Evolutionary conservation across 176 grass and related monocot species (phyloP), one percentile per base, ranked within the genome.

Genomic region (Guadua angustifolia): DNA sequence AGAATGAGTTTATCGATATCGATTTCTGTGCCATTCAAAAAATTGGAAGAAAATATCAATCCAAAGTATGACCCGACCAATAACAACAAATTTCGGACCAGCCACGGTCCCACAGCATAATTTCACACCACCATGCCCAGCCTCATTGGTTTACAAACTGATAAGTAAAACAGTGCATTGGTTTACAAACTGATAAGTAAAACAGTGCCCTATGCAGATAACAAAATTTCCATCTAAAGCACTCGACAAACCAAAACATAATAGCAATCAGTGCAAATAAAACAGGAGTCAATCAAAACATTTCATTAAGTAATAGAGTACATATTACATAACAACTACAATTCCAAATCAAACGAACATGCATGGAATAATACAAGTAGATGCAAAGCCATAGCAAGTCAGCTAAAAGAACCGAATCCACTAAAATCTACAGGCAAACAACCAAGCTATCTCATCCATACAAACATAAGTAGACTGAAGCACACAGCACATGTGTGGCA

Each of bases 341-440:
- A 44, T 15, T 36, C 25, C 9, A 78, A 44, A 78, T 9, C 52
- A 63, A 36, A 82, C 8, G 56, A 5, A 70, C 60, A 82, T 68
- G 51, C 51, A 68, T 5, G 50, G 9, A 36, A 36, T 36, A 36
- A 78, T 33, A 65, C 17, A 69, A 21, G 17, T 77, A 36, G 43
- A 44, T 58, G 33, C 39, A 8, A 55, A 66, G 7, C 11, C 50
- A n/a, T 52, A 45, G 25, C 51, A 5, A 10, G 26, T 67, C 68
- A 75, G 32, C 24, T 73, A 47, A 7, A 42, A 44, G 24, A 79
- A 72, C 44, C 29, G 2, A 80, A 73, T 57, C 49, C 18, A 50
- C 70, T 58, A 40, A 3, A 56, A 14, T 75, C 26, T 38, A 65
- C 13, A 15, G 19, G 15, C 16, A 62, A 5, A 9, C 6, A 87